Base-by-base conservation (phyloP, 2,329 filamentous ascomycete species). In the Talaromyces sp. region DNA sequence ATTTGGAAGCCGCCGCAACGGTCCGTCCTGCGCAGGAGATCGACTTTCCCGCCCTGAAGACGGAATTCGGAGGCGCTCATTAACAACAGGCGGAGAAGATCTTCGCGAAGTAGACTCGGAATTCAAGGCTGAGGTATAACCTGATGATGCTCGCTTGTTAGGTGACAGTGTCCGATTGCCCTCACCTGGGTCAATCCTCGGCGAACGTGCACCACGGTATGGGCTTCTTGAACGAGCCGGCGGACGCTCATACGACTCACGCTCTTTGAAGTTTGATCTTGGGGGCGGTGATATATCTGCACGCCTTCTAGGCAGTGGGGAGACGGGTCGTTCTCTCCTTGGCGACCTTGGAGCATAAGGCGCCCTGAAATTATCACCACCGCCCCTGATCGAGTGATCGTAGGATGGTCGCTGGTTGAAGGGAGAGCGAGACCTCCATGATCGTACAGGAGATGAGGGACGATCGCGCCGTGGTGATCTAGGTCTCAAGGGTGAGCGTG, bases 21-120 rank as follows among this genome's bases (percentile, higher is more conserved):
- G 15, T 37, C 33, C 15, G 15, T 65, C 50, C 10, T 50, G 25
- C 35, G 61, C 41, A 25, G 64, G 59, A 39, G 64, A 66, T 41
- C 64, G 59, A 35, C 64, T 66, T 33, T 45, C 39, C 37, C 50
- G 62, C 8, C 78, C 79, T 11, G 76, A 73, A 39, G 79, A 77
- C 17, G 76, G 75, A 9, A 73, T 71, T 47, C 70, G 60, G 11
- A 62, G 64, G 8, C 64, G 64, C 68, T 86, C 87, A 17, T 82
- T 81, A 70, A 87, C 85, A 15, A 84, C 75, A 31, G 80, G 84
- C 17, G 87, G 87, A 6, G 87, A 89, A 9, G 87, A 88, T 58
- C 86, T 82, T 64, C 86, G 83, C 25, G 87, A 89, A 35, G 84
- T 87, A 22, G 82, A 75, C 22, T 77, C 82, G 9, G 87, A 89